phyloP scores from a whole-genome alignment of 2,329 filamentous ascomycete genomes.

The Dryadomyces sulphureus region DNA sequence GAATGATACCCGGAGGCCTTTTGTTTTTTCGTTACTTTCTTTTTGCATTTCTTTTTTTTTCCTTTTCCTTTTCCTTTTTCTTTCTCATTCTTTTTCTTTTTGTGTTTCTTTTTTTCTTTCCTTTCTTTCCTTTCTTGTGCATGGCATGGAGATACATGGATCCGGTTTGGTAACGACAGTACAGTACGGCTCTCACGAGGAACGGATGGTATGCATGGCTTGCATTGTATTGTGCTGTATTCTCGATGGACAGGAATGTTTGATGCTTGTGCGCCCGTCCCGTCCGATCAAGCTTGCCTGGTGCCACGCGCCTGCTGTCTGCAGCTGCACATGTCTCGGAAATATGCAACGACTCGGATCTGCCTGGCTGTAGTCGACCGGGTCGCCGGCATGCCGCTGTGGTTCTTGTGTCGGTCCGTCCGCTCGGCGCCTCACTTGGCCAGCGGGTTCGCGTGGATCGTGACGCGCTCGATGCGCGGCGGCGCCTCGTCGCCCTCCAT shows the following conservation, averaged over 20 bases:
- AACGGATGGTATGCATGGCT: neutral
- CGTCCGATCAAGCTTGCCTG: constrained; percentile 1
- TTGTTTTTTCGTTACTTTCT: neutral
- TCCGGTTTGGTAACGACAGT: neutral
- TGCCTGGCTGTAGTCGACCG: too few relatives aligned
- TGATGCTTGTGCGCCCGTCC: neutral
- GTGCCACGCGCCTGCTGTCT: neutral
- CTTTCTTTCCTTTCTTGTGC: neutral
- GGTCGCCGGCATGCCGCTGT: too few relatives aligned
- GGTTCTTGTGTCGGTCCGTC: neutral
- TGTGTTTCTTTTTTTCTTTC: neutral
- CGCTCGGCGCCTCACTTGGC: constrained; percentile 26
- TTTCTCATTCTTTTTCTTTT: neutral
- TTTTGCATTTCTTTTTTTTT: neutral
- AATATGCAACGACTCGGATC: too few relatives aligned
- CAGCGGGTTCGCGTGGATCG: constrained; percentile 67
- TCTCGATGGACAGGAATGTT: neutral
- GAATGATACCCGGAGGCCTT: neutral
- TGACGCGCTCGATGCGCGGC: constrained; percentile 48
- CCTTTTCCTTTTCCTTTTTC: neutral
- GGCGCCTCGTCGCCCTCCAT: constrained; percentile 10
- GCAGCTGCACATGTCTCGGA: neutral
- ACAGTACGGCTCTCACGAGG: constrained; percentile 2
- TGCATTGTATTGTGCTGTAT: neutral
- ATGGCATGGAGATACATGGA: neutral